Evolutionary conservation across 331 rosid genomes (phyloP), one percentile per base, ranked within the genome.

Genomic region (Erythrophleum ivorense): DNA sequence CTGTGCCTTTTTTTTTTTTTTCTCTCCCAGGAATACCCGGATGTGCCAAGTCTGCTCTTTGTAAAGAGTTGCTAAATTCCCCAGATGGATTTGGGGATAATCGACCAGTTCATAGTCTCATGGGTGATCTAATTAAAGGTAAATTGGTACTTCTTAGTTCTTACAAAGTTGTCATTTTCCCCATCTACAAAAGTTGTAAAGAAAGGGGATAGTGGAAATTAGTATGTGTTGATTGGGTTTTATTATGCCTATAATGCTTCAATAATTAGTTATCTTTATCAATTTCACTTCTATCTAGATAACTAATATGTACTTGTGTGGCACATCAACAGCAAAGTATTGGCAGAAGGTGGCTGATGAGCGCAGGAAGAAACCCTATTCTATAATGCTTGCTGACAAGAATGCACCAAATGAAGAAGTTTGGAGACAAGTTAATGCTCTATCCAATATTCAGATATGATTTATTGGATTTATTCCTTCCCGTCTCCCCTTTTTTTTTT

Each of bases 401-500:
- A 95, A 95, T 90, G 99, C 99, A 18, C 99, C 99, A 24, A 95
- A 95, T 86, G 91, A 87, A 90, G 98, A 93, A 91, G 99, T 95
- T 77, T 95, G 98, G 99, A 87, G 91, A 87, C 91, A 83, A 91
- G 99, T 90, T 78, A 85, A 84, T 71, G 43, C 89, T 78, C 59
- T 74, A 76, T 63, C 81, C 41, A 67, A 67, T 41, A 46, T 72
- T 50, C 70, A 58, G 18, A 62, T 76, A 82, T 69, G 57, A 74
- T 59, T 55, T 67, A 29, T 10, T 21, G 66, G 29, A 52, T 60
- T 71, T 59, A 50, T 73, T 75, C 76, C 54, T 58, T 59, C 76
- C 45, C 5, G 54, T 16, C 7, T 14, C 45, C 34, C 45, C 33
- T 69, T 73, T 53, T 73, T n/a, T 58, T 33, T 10, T 13, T 24